These are phyloP conservation scores for Dimargaris cristalligena DNA, from an alignment of 192 early-diverging fungal species.

Conservation along the genomic window DNA sequence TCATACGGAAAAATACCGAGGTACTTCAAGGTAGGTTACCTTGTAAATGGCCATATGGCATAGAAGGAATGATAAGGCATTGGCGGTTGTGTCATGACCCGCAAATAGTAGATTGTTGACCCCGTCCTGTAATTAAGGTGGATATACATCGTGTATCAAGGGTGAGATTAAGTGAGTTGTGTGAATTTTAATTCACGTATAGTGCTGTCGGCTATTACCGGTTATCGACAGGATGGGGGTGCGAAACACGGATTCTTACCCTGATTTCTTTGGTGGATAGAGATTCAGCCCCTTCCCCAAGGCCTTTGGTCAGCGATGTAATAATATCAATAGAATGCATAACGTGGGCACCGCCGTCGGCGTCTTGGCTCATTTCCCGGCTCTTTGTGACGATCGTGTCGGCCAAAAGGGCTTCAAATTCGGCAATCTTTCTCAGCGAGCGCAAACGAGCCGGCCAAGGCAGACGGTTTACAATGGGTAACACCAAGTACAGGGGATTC, in stretches of 20 bases:
- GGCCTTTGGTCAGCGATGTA: neutral
- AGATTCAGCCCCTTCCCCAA: neutral
- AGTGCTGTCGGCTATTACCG: neutral
- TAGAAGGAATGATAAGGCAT: neutral
- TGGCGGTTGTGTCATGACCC: constrained; percentile 7
- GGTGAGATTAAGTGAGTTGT: neutral
- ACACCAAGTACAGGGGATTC: constrained; percentile 1
- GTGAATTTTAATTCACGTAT: neutral
- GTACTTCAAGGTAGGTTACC: neutral
- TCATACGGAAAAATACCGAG: neutral
- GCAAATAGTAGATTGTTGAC: constrained; percentile 9
- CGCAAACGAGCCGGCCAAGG: neutral
- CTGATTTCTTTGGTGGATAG: neutral
- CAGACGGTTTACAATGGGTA: neutral
- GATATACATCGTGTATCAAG: neutral
- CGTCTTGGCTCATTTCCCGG: too few relatives aligned
- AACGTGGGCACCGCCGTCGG: too few relatives aligned
- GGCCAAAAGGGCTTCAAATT: neutral
- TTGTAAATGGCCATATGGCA: constrained; percentile 1
- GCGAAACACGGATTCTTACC: neutral
- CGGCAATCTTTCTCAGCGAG: neutral
- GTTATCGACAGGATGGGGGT: neutral
- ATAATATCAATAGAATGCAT: neutral
- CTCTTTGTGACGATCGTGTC: neutral
- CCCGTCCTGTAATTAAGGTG: neutral